phyloP scores from a whole-genome alignment of 2,329 filamentous ascomycete species.

The Byssothecium circinans region DNA sequence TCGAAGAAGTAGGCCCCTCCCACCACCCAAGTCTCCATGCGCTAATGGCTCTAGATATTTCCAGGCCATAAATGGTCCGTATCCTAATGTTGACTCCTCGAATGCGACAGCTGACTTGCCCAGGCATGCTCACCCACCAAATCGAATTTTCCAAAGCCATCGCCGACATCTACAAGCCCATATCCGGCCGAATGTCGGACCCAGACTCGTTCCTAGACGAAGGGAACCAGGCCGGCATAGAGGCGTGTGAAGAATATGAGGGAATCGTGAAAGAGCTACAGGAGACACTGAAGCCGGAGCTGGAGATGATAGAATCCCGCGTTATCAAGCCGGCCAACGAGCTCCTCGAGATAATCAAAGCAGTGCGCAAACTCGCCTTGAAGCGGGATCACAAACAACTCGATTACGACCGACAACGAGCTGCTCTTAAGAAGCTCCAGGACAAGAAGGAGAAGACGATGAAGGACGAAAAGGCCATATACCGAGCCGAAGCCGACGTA shows the following conservation, averaged over 20 bases:
- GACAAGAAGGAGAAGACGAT: conserved; percentile 96
- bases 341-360: conserved; percentile 90
- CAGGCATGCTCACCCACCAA: conserved; percentile 91
- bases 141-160: conserved; percentile 98
- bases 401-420: conserved; percentile 87
- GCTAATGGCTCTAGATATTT: conserved; percentile 66
- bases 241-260: conserved; percentile 96
- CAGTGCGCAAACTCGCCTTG: conserved; percentile 80
- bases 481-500: conserved; percentile 89
- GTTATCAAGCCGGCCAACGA: conserved; percentile 93
- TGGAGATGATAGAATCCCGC: conserved; percentile 95
- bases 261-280: conserved; percentile 86
- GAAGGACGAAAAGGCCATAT: conserved; percentile 97
- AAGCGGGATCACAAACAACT: conserved; percentile 98
- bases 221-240: conserved; percentile 90
- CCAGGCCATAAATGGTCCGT: conserved; percentile 83
- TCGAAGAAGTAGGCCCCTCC: conserved; percentile 68
- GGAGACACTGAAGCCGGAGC: conserved; percentile 82
- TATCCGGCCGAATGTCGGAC: conserved; percentile 92
- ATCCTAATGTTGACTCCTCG: not conserved
- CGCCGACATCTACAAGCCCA: conserved; percentile 96
- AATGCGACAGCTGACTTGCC: conserved; percentile 17
- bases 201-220: conserved; percentile 79
- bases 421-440: conserved; percentile 86
- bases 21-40: not conserved